Conservation (phyloP, 306 rosid genomes). For the Mucuna pruriens region DNA sequence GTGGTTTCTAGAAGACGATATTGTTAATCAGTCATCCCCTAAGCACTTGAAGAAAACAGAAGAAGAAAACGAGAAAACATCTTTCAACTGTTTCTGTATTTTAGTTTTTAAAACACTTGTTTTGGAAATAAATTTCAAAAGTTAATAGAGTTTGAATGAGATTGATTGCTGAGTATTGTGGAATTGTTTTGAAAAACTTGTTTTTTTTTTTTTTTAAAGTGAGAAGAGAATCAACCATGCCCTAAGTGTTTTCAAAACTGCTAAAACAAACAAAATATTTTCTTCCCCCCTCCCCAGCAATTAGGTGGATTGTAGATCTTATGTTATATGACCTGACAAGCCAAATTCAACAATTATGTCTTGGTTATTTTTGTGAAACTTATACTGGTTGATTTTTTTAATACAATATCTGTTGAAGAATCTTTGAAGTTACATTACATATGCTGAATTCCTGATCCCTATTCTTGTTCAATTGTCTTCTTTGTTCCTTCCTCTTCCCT, state of each 20-base stretch:
- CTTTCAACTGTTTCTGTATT: neutral
- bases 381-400: slow-evolving; percentile 26
- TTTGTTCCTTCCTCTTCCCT: slow-evolving; percentile 36
- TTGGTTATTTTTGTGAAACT: slow-evolving; percentile 17
- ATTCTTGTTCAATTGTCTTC: neutral
- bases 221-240: neutral
- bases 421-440: slow-evolving; percentile 11
- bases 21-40: neutral
- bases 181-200: neutral
- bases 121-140: neutral
- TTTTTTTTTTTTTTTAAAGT: neutral
- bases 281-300: neutral
- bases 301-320: neutral
- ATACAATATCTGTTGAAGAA: slow-evolving; percentile 20
- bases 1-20: neutral
- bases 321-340: neutral
- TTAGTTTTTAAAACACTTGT: neutral
- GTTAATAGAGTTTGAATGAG: neutral
- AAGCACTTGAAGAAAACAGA: neutral
- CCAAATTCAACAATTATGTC: slow-evolving; percentile 18
- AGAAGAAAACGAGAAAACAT: neutral
- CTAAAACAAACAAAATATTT: neutral
- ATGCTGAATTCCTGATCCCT: slow-evolving; percentile 29
- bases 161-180: neutral
- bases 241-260: neutral